phyloP scores from a whole-genome alignment of 768 basidiomycete genomes.

The Lactifluus echinatus region DNA sequence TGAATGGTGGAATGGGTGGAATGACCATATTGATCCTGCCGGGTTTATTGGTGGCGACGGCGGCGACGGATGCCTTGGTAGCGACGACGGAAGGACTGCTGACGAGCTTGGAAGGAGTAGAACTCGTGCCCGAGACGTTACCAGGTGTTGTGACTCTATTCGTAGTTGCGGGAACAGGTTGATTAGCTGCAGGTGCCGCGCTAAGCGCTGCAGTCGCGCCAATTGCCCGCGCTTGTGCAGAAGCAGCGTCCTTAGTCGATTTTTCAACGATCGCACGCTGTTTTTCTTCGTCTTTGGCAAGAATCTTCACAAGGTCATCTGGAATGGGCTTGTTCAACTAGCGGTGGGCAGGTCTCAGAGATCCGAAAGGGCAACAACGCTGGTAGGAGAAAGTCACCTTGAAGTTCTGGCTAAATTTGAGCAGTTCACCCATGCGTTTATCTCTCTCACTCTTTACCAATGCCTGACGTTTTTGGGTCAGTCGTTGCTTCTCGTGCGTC shows the following conservation, averaged over 20 bases:
- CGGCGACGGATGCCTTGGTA: slow-evolving; percentile 3
- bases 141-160: slow-evolving; percentile 24
- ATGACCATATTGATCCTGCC: slow-evolving; percentile 62
- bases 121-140: slow-evolving; percentile 1
- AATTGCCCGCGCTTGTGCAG: slow-evolving; percentile 61
- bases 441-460: slow-evolving; percentile 91
- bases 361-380: background rate
- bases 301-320: slow-evolving; percentile 84
- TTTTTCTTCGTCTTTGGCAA: slow-evolving; percentile 91
- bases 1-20: slow-evolving; percentile 87
- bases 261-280: slow-evolving; percentile 78
- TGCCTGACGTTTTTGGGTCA: slow-evolving; percentile 86
- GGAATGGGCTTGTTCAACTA: slow-evolving; percentile 94
- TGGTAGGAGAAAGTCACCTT: slow-evolving; percentile 47
- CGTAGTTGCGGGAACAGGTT: slow-evolving; percentile 25
- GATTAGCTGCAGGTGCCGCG: slow-evolving; percentile 36
- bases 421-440: slow-evolving; percentile 84
- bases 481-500: slow-evolving; percentile 78
- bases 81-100: slow-evolving; percentile 13
- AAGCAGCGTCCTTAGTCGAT: slow-evolving; percentile 56
- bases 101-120: slow-evolving; percentile 17
- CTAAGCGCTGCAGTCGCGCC: slow-evolving; percentile 30
- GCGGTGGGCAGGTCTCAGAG: background rate
- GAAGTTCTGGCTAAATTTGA: slow-evolving; percentile 90
- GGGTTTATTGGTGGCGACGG: slow-evolving; percentile 14